These are phyloP conservation scores for Apiospora kogelbergensis DNA, from an alignment of 2,329 filamentous ascomycete genomes.

Conservation along the genomic window DNA sequence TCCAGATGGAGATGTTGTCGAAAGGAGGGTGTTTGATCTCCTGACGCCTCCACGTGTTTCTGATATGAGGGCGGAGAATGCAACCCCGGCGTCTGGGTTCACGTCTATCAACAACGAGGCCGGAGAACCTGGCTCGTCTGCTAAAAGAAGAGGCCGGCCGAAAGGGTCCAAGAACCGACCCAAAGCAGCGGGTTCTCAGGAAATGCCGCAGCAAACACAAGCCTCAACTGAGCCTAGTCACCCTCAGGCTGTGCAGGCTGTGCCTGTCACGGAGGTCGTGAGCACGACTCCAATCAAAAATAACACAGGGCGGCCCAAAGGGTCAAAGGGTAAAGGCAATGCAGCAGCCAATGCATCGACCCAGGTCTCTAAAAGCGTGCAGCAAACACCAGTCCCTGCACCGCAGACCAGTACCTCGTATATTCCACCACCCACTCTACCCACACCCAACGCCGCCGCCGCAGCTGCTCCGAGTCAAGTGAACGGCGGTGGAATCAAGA, in stretches of 20 bases:
- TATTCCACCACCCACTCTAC: conserved; percentile 16
- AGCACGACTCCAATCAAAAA: not conserved
- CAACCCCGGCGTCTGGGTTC: conserved; percentile 26
- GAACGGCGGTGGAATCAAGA: conserved; percentile 17
- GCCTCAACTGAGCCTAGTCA: not conserved
- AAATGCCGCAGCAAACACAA: not conserved
- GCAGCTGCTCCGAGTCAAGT: not conserved
- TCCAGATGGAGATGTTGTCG: conserved; percentile 29
- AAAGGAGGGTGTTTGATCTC: conserved; percentile 22
- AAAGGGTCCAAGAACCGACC: conserved; percentile 40
- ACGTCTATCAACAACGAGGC: conserved; percentile 29
- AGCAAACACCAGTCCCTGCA: not conserved
- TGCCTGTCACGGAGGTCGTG: not conserved
- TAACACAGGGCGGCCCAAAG: not conserved
- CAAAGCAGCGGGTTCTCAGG: conserved; percentile 17
- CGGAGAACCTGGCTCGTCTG: conserved; percentile 24
- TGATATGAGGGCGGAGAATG: not conserved
- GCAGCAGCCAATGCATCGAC: not conserved
- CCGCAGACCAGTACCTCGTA: conserved; percentile 15
- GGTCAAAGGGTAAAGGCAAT: not conserved
- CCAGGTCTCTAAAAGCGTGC: not conserved
- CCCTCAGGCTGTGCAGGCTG: not conserved
- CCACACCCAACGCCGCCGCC: not conserved
- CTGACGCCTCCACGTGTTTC: conserved; percentile 11
- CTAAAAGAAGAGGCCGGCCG: conserved; percentile 41